Conservation (phyloP, 441 rosid genomes). For the Arabidopsis lyrata region DNA sequence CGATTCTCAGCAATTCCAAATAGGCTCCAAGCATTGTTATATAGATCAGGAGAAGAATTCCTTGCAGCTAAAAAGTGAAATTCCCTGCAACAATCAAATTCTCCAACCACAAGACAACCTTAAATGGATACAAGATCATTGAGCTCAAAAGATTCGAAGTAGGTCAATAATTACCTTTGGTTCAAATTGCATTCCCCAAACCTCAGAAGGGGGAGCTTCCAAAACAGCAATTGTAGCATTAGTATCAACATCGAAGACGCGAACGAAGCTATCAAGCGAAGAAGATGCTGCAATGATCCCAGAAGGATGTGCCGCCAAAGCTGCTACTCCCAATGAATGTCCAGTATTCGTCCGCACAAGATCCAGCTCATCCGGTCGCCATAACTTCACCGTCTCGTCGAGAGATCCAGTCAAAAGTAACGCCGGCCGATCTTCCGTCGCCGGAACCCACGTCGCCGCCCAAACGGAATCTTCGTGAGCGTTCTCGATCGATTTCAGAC, state of each 20-base stretch:
- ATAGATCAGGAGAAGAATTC: background rate
- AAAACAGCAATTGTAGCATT: constrained; percentile 86
- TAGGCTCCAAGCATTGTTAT: background rate
- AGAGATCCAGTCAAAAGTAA: constrained; percentile 88
- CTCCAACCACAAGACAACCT: background rate
- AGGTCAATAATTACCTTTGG: constrained; percentile 93
- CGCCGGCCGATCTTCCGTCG: constrained; percentile 64
- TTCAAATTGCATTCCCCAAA: constrained; percentile 94
- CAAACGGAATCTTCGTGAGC: constrained; percentile 94
- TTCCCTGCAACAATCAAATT: constrained; percentile 19
- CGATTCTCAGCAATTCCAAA: constrained; percentile 4
- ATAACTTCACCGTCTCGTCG: constrained; percentile 91
- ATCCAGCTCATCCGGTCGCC: constrained; percentile 80
- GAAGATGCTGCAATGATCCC: constrained; percentile 94
- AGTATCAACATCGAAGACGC: constrained; percentile 92
- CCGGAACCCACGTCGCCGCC: constrained; percentile 95
- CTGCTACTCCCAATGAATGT: constrained; percentile 91
- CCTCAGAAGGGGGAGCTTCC: constrained; percentile 97
- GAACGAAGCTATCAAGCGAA: constrained; percentile 86
- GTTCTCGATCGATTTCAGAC: constrained; percentile 77
- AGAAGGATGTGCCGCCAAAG: constrained; percentile 95
- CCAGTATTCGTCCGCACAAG: constrained; percentile 86
- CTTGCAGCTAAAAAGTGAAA: constrained; percentile 9
- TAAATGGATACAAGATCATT: too few relatives aligned
- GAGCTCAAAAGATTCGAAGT: too few relatives aligned